Evolutionary conservation across 2,329 filamentous ascomycete species (phyloP), one percentile per base, ranked within the genome.

Genomic region (Alternaria arbusti): DNA sequence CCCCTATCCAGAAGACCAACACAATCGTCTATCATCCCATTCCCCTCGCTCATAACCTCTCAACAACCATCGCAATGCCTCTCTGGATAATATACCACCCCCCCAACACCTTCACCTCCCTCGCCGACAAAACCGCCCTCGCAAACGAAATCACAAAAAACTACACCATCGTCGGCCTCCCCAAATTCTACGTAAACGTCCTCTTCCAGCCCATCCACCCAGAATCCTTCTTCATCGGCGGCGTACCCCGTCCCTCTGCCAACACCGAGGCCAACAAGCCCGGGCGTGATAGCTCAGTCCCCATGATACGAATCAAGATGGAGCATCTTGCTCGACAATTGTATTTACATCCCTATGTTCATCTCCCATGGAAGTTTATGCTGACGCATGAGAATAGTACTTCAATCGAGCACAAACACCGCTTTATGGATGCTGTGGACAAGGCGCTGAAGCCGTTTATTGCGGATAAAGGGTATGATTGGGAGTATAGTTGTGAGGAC

Each of bases 141-240:
- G 70, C 78, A 25, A 65, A 72, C 57, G 72, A 75, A 62, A 79
- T 84, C 32, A 83, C 81, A 51, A 40, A 79, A 61, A 78, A 83
- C 63, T 85, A 84, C 70, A 68, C 65, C 5, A 22, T 69, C 4
- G 64, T 71, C 40, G 64, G 72, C 6, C 77, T 84, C 2, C 82
- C 82, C 0, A 74, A 78, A n/a, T 84, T 84, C 70, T 84, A 83
- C 65, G 82, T 84, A 3, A 76, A 81, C 20, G 77, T 82, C 6
- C 71, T 82, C 55, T 84, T 83, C 74, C 70, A 80, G 57, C 65
- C 72, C 5, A 51, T 81, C 20, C 45, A 70, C 0, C 60, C 68
- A 0, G 58, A 57, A 3, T 70, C 72, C 6, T 68, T 74, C 54
- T 82, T 67, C 64, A 70, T 81, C 17, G 78, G 78, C 51, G 79